Evolutionary conservation across 768 basidiomycete species (phyloP).

Genomic region (Lepiota brunneoincarnata): DNA sequence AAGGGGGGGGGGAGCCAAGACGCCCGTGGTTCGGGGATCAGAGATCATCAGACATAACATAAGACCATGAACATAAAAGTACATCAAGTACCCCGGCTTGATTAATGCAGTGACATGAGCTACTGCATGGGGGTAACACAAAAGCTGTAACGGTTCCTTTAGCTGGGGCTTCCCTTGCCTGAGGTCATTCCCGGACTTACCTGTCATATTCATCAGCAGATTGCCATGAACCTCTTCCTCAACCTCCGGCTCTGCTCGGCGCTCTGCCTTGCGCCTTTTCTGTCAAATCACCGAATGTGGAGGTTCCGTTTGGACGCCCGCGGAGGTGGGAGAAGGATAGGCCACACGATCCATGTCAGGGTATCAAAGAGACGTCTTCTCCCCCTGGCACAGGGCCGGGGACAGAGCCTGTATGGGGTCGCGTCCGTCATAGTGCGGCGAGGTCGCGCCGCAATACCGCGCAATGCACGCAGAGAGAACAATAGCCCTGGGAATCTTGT

Average conservation of each 20-base stretch:
- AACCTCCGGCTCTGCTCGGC: not conserved
- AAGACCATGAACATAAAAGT: not conserved
- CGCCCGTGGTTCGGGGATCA: not conserved
- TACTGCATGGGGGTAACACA: constrained; percentile 2
- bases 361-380: too few species aligned
- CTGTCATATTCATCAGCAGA: constrained; percentile 1
- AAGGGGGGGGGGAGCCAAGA: not conserved
- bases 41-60: constrained; percentile 1
- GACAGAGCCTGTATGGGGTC: too few species aligned
- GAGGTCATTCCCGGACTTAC: not conserved
- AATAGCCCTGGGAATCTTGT: too few species aligned
- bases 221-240: not conserved
- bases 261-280: too few species aligned
- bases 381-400: too few species aligned
- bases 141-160: not conserved
- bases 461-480: too few species aligned
- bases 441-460: too few species aligned
- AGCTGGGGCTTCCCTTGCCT: not conserved
- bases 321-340: too few species aligned
- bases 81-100: not conserved
- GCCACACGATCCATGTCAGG: too few species aligned
- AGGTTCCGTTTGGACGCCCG: too few species aligned
- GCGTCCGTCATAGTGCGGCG: too few species aligned
- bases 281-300: too few species aligned
- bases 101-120: constrained; percentile 4